Evolutionary conservation across 208 protist species (phyloP), one percentile per base, ranked within the genome.

Genomic region (Polymyxa betae): DNA sequence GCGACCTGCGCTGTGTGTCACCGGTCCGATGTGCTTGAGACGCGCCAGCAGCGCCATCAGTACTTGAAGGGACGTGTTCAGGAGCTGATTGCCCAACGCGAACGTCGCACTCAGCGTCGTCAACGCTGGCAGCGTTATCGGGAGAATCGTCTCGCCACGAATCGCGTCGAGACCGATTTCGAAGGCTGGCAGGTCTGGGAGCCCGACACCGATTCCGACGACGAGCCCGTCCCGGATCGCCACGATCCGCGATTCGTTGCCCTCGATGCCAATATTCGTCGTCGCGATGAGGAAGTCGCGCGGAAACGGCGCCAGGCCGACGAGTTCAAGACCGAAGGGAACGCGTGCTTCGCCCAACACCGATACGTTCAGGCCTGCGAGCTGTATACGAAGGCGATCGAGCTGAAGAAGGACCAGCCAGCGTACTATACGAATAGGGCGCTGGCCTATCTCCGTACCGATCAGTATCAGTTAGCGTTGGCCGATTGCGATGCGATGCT

Each of bases 331-430:
- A 35, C 5, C 72, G 72, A 82, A 35, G 72, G 72, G 16, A 82
- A 82, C n/a, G 72, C 5, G 5, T 82, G 72, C 72, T 82, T 82
- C 72, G n/a, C 72, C 16, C 5, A 82, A 5, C 10, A n/a, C 12
- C 72, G n/a, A 43, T 82, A 82, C n/a, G n/a, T 82, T 35, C 72
- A 82, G 72, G 72, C 72, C 35, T 20, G 35, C n/a, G 72, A 82
- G 35, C 72, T 82, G 35, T 82, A 82, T 35, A 82, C 72, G 72
- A 82, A 82, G n/a, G 72, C 72, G 72, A 82, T 82, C n/a, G 72
- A 82, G 72, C 35, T 43, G 72, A 82, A 82, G 72, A 82, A 82
- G 72, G 72, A 82, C n/a, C 12, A n/a, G 5, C 72, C n/a, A 43
- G 72, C n/a, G 16, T 82, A 82, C 35, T 82, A 82, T n/a, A 82